A percentile compares a stretch with the other conserved stretches of the same genome.
Evolutionary conservation across 1,284 basidiomycete species (phyloP).

Genomic region (Stygiomarasmius scandens): DNA sequence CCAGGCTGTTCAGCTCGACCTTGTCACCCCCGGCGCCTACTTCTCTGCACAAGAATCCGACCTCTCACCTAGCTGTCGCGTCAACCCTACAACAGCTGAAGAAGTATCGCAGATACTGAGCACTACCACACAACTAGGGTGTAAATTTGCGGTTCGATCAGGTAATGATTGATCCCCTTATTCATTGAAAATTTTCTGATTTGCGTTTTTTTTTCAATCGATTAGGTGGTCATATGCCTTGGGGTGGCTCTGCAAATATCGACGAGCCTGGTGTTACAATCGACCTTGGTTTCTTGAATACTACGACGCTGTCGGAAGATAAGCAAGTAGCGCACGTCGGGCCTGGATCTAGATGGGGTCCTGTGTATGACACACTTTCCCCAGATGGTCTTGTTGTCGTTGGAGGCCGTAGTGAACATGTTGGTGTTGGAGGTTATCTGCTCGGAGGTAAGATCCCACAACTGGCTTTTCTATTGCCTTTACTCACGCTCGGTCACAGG

Average conservation of each 20-base stretch:
- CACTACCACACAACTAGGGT: conserved; percentile 7
- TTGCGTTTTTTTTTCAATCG: no score
- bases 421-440: conserved; percentile 36
- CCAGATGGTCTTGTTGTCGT: conserved; percentile 31
- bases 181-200: no score
- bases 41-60: conserved; percentile 16
- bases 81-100: conserved; percentile 10
- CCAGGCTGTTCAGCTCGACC: no score
- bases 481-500: conserved; percentile 4
- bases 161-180: not conserved
- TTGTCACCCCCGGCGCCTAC: conserved; percentile 8
- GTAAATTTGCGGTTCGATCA: conserved; percentile 21
- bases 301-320: conserved; percentile 24
- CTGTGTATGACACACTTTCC: conserved; percentile 35
- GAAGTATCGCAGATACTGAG: conserved; percentile 18
- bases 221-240: conserved; percentile 16
- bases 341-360: conserved; percentile 36
- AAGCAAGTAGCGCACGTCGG: conserved; percentile 29
- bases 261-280: not conserved
- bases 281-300: conserved; percentile 25
- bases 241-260: conserved; percentile 14
- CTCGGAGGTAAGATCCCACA: conserved; percentile 27
- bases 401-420: conserved; percentile 35
- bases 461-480: not conserved
- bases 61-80: conserved; percentile 14